These are phyloP conservation scores for Paraleonurus japonicus DNA, from an alignment of 257 asterid genomes.

Conservation along the genomic window DNA sequence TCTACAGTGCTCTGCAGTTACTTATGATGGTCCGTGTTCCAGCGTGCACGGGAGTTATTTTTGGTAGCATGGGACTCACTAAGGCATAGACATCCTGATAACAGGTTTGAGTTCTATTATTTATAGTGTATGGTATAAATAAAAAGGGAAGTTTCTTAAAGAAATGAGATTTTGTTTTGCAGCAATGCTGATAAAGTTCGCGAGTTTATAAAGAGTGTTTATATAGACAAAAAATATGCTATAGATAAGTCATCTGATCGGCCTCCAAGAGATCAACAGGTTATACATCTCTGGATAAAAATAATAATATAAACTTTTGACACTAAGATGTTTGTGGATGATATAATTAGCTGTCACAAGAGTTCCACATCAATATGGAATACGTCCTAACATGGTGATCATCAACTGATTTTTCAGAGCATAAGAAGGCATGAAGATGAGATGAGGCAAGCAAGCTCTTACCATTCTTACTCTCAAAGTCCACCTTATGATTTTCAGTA, in stretches of 20 bases:
- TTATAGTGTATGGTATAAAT: not conserved
- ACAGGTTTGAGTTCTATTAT: slow-evolving; percentile 48
- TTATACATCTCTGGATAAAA: slow-evolving; percentile 30
- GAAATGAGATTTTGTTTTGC: slow-evolving; percentile 30
- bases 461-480: slow-evolving; percentile 85
- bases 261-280: slow-evolving; percentile 85
- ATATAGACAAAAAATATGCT: slow-evolving; percentile 54
- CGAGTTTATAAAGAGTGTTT: slow-evolving; percentile 67
- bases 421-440: slow-evolving; percentile 57
- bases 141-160: not conserved
- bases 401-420: slow-evolving; percentile 42
- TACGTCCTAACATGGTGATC: slow-evolving; percentile 31
- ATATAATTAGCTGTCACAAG: slow-evolving; percentile 12
- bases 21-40: slow-evolving; percentile 29
- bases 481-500: slow-evolving; percentile 92
- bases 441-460: slow-evolving; percentile 79
- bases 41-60: slow-evolving; percentile 86
- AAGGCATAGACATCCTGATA: slow-evolving; percentile 67
- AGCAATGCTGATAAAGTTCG: slow-evolving; percentile 77
- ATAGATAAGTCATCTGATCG: slow-evolving; percentile 46
- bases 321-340: slow-evolving; percentile 18
- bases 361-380: slow-evolving; percentile 6
- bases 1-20: not conserved
- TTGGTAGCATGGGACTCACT: slow-evolving; percentile 73
- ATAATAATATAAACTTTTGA: slow-evolving; percentile 7